Conservation (phyloP, 192 early-diverging fungal species). For the Dimargaris xerosporica region DNA sequence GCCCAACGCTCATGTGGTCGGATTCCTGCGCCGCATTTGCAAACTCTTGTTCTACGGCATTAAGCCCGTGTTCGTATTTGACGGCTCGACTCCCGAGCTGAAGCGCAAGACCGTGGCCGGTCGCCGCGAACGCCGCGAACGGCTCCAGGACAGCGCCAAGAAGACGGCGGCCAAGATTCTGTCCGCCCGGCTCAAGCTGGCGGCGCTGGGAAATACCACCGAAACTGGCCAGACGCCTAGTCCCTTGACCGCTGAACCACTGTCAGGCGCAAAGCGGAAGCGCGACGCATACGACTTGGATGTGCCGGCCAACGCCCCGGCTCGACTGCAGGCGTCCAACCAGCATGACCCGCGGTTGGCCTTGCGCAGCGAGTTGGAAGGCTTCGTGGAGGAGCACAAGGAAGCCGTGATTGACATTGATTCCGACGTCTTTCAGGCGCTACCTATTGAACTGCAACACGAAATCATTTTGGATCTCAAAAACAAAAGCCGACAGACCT, state of each 20-base stretch:
- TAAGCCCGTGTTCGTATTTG: conserved; percentile 93
- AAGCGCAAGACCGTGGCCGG: conserved; percentile 55
- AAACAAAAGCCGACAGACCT: conserved; percentile 58
- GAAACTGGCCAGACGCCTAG: not conserved
- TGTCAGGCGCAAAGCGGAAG: conserved; percentile 24
- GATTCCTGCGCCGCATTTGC: conserved; percentile 87
- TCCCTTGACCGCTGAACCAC: conserved; percentile 11
- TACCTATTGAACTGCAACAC: conserved; percentile 77
- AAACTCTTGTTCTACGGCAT: conserved; percentile 85
- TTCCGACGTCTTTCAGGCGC: conserved; percentile 51
- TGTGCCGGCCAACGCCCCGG: conserved; percentile 15
- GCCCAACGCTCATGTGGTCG: conserved; percentile 71
- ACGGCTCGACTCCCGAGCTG: conserved; percentile 75
- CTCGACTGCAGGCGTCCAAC: conserved; percentile 20
- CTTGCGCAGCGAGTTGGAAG: conserved; percentile 24
- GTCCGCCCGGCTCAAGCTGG: conserved; percentile 57
- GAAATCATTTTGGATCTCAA: conserved; percentile 87
- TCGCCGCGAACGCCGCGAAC: conserved; percentile 12
- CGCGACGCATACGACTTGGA: conserved; percentile 31
- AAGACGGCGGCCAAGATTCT: conserved; percentile 73
- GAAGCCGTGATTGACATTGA: conserved; percentile 55
- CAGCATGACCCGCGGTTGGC: conserved; percentile 26
- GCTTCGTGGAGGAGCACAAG: conserved; percentile 25
- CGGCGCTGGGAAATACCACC: conserved; percentile 27
- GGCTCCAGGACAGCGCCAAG: conserved; percentile 34